Evolutionary conservation across 257 asterid species (phyloP), one percentile per base, ranked within the genome.

Genomic region (Salvia miltiorrhiza): DNA sequence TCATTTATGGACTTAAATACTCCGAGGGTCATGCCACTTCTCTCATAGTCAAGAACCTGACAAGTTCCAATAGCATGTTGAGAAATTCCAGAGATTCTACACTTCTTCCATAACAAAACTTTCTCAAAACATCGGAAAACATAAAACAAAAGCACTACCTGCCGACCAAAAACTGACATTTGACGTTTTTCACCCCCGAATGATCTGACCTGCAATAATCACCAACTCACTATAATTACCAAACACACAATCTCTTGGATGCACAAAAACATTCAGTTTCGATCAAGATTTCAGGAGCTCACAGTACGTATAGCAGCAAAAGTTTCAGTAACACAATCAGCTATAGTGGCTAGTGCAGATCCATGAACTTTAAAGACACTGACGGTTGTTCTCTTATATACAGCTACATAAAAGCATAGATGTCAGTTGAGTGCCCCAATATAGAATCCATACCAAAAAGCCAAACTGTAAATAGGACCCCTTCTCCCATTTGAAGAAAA

Each of bases 181-280:
- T 93, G 99, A 70, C 87, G 96, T 80, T 86, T 90, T 77, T 93
- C 99, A 71, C 97, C 99, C 20, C 92, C 90, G 74, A 93, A 93
- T 52, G 97, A 93, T 79, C 99, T 86, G 17, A 93, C 98, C 98
- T 90, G 85, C 75, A 80, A 65, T 77, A 68, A 52, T 49, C 58
- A 35, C 40, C 26, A 33, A 33, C 8, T 1, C 39, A 33, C 9
- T 7, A 55, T 26, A 43, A 65, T 49, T 63, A 77, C 57, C 65
- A 58, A 47, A 59, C 32, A 54, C 14, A 69, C 45, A 47, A 78
- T 64, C 32, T 41, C 35, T 23, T 37, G 54, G 44, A 72, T 49
- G 39, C 23, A 28, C 33, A 65, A 30, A 61, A 5, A 28, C 5
- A 16, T n/a, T 20, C 19, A 13, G 12, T 40, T 43, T 37, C 62